Evolutionary conservation across 2,329 filamentous ascomycete genomes (phyloP).

Genomic region (Truncatella angustata): DNA sequence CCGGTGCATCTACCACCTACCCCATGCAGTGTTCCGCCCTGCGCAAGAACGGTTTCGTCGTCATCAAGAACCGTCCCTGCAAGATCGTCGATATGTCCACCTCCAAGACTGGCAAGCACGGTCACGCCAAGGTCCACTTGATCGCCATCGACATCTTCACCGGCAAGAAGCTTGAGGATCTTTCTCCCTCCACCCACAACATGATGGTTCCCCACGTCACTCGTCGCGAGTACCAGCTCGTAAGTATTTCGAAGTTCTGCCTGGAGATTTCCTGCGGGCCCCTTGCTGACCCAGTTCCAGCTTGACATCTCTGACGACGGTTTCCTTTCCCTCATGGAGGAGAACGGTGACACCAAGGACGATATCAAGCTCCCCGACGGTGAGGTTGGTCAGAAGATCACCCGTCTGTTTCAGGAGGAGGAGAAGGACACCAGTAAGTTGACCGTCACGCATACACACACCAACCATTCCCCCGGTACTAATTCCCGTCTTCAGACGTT

Average conservation of each 20-base stretch:
- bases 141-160: slow-evolving; percentile 99
- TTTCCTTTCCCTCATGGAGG: slow-evolving; percentile 91
- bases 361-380: slow-evolving; percentile 92
- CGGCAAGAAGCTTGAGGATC: slow-evolving; percentile 98
- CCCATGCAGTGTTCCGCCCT: slow-evolving; percentile 99
- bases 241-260: slow-evolving; percentile 50
- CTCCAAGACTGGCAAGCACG: slow-evolving; percentile 99
- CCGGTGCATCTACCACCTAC: slow-evolving; percentile 90
- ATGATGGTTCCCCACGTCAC: slow-evolving; percentile 96
- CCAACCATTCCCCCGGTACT: slow-evolving; percentile 18
- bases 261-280: not conserved
- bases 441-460: no score
- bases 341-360: slow-evolving; percentile 84
- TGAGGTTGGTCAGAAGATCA: slow-evolving; percentile 85
- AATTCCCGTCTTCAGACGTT: slow-evolving; percentile 62
- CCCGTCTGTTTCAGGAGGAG: slow-evolving; percentile 74
- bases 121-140: slow-evolving; percentile 99
- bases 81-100: slow-evolving; percentile 99
- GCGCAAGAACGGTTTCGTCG: slow-evolving; percentile 98
- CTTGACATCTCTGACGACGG: slow-evolving; percentile 91
- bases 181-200: slow-evolving; percentile 96
- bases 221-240: slow-evolving; percentile 90
- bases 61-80: slow-evolving; percentile 98
- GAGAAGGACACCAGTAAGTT: slow-evolving; percentile 88
- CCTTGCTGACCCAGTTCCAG: slow-evolving; percentile 43